These are phyloP conservation scores for Stereum hirsutum DNA, from an alignment of 1,284 basidiomycete genomes.

Conservation along the genomic window DNA sequence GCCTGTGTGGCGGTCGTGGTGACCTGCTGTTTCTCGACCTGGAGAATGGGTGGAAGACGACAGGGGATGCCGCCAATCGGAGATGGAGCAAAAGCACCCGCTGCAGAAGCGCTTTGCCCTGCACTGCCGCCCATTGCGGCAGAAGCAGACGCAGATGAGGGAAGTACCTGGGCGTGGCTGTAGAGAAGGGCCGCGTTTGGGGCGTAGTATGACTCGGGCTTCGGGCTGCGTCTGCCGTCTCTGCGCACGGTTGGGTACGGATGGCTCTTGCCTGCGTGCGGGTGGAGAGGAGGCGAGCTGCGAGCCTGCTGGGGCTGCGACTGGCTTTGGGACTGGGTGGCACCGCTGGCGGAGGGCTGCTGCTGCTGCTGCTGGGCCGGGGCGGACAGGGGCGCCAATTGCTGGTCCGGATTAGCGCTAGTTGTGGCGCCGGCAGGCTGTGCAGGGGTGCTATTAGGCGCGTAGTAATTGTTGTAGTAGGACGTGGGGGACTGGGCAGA, in stretches of 20 bases:
- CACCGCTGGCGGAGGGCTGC: constrained; percentile 18
- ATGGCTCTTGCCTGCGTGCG: constrained; percentile 10
- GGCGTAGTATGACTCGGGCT: constrained; percentile 29
- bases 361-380: constrained; percentile 2
- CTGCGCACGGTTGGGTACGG: constrained; percentile 14
- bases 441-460: not conserved
- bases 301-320: constrained; percentile 6
- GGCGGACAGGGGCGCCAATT: not conserved
- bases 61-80: constrained; percentile 24
- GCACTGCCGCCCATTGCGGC: not conserved
- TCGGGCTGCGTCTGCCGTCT: constrained; percentile 18
- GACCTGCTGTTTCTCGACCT: constrained; percentile 88
- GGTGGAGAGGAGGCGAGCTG: constrained; percentile 9
- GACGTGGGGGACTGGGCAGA: not conserved
- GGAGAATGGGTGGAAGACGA: constrained; percentile 73
- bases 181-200: constrained; percentile 38
- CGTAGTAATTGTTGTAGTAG: no score
- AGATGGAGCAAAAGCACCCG: constrained; percentile 8
- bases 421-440: not conserved
- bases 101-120: constrained; percentile 7
- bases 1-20: constrained; percentile 93
- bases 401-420: no score
- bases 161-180: constrained; percentile 28
- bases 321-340: constrained; percentile 14
- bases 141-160: constrained; percentile 4